Evolutionary conservation across 441 rosid genomes (phyloP), one percentile per base, ranked within the genome.

Genomic region (Francoa sonchifolia): DNA sequence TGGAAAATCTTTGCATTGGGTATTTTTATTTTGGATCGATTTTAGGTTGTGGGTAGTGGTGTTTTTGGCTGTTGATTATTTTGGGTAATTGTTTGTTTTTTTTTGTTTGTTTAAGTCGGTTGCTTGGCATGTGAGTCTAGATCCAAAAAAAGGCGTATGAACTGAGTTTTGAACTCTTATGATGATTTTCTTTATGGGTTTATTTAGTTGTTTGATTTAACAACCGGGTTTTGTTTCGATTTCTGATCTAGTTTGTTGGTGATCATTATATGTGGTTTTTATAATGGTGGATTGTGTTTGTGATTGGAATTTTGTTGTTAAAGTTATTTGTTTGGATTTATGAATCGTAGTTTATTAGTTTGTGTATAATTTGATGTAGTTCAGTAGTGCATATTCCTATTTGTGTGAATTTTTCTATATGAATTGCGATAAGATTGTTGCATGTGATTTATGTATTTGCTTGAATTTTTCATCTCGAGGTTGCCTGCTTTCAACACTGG

Each of bases 41-140:
- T 50, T 57, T 52, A 20, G 45, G 20, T 59, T 31, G 48, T 57
- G 63, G 65, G 65, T 63, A 5, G 52, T 53, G 47, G 14, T 48
- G n/a, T 54, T 52, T 45, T 25, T 42, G 37, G 55, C 57, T 13
- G 47, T 63, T 37, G 39, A 5, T 48, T 27, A 37, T 59, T 49
- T 42, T 18, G 44, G 39, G 45, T 12, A 4, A 0, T 35, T 19
- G 2, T 35, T 43, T 11, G 26, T 34, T 7, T 42, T 8, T 15
- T 5, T 0, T 34, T 4, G 15, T 18, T 42, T 27, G n/a, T 37
- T 17, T 3, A 41, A 59, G 55, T 39, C 53, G 51, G 46, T 50
- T 48, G 60, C 44, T 39, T 48, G 47, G 10, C n/a, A n/a, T n/a
- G n/a, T n/a, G n/a, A n/a, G n/a, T n/a, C n/a, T n/a, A n/a, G n/a